These are phyloP conservation scores for Zopfochytrium polystomum DNA, from an alignment of 371 early-diverging fungal genomes.

Conservation along the genomic window DNA sequence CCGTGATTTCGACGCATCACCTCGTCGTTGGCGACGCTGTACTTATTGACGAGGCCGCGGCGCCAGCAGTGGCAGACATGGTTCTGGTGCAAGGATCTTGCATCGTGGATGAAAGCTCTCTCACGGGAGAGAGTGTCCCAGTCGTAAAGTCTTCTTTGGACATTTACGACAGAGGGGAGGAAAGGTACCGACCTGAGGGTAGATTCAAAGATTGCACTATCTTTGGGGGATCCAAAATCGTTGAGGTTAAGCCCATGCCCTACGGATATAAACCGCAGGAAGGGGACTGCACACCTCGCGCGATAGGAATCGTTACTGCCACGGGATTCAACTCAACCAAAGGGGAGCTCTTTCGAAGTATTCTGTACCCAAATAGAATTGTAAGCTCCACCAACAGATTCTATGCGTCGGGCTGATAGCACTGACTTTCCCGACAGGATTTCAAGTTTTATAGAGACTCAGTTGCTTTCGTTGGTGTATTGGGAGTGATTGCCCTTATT, in stretches of 20 bases:
- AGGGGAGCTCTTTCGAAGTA: slow-evolving; percentile 37
- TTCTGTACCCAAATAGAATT: slow-evolving; percentile 32
- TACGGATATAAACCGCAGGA: not conserved
- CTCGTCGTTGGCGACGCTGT: slow-evolving; percentile 38
- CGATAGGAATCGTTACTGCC: slow-evolving; percentile 28
- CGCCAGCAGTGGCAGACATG: slow-evolving; percentile 28
- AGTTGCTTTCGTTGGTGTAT: slow-evolving; percentile 35
- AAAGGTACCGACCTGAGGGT: not conserved
- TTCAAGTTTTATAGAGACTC: slow-evolving; percentile 54
- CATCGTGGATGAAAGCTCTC: slow-evolving; percentile 76
- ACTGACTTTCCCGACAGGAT: slow-evolving; percentile 6
- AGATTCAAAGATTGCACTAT: slow-evolving; percentile 18
- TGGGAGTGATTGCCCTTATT: slow-evolving; percentile 36
- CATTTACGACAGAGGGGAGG: slow-evolving; percentile 6
- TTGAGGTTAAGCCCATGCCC: slow-evolving; percentile 22
- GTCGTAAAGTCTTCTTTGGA: slow-evolving; percentile 26
- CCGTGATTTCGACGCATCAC: slow-evolving; percentile 9
- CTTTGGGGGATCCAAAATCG: slow-evolving; percentile 29
- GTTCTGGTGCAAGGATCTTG: slow-evolving; percentile 64
- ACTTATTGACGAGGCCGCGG: slow-evolving; percentile 5
- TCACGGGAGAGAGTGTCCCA: slow-evolving; percentile 52
- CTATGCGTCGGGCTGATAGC: no score
- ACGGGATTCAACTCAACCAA: slow-evolving; percentile 37
- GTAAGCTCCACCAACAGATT: no score
- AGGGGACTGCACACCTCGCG: not conserved